These are phyloP conservation scores for Urochloa ruziziensis DNA, from an alignment of 176 grass and related monocot species.

Conservation along the genomic window DNA sequence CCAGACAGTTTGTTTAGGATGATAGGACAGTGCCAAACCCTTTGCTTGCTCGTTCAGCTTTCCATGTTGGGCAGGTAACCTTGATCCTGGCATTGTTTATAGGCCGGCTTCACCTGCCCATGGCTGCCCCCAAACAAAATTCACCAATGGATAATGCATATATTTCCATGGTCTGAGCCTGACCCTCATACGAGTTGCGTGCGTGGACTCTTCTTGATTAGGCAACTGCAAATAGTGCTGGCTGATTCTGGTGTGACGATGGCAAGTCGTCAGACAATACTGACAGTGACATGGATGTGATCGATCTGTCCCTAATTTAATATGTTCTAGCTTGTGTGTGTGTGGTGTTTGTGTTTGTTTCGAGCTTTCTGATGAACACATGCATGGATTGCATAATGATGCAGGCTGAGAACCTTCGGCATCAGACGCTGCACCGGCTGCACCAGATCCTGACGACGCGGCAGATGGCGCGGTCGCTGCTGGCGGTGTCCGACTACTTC, in stretches of 20 bases:
- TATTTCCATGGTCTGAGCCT: background rate
- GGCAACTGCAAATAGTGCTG: background rate
- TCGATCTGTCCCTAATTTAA: background rate
- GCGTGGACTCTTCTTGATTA: background rate
- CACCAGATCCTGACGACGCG: conserved; percentile 65
- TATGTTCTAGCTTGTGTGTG: background rate
- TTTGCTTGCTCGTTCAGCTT: conserved; percentile 15
- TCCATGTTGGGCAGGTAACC: conserved; percentile 34
- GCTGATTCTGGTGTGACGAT: conserved; percentile 26
- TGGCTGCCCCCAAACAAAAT: conserved; percentile 7
- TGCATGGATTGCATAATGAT: background rate
- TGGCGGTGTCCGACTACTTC: conserved; percentile 71
- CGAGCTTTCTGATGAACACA: background rate
- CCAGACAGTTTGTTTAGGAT: background rate
- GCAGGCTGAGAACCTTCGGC: conserved; percentile 76
- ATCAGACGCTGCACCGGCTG: conserved; percentile 64
- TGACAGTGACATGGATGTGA: background rate
- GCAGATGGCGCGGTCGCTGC: conserved; percentile 72
- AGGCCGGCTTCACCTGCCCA: conserved; percentile 37
- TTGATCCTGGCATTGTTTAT: conserved; percentile 28
- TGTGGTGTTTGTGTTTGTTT: background rate
- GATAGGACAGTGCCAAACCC: background rate
- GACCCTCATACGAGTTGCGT: background rate
- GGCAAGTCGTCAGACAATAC: background rate
- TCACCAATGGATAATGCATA: background rate